Base-by-base conservation (phyloP, 257 asterid genomes). In the Nicotiana noctiflora region DNA sequence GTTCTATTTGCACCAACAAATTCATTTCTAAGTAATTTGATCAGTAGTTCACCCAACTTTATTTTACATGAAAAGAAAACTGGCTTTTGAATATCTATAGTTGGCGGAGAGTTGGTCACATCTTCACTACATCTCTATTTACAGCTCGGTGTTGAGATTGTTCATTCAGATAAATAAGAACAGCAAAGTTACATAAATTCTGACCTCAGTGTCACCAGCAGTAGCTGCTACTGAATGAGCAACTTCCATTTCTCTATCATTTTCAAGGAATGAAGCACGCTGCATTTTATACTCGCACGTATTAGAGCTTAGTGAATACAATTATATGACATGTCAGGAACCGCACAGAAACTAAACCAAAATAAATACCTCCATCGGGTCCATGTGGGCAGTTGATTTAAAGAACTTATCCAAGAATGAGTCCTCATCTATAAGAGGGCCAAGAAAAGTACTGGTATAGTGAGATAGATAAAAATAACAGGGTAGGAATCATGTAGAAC, bases 181-280 rank as follows among this genome's bases (percentile, higher is more conserved):
- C 56, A 14, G 56, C 18, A 51, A 51, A 46, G 21, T 14, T 17
- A 72, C 23, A 12, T 25, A 29, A 82, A 59, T 77, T 59, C 92
- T 88, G 70, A 93, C 98, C 96, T 93, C 93, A 62, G 99, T 95
- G 13, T 93, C 99, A 60, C 99, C 99, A 62, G 89, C 97, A 81
- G 88, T 83, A 81, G 97, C 99, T 61, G 98, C 99, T 79, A 95
- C 95, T 56, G 98, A 90, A 88, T 93, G 98, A 78, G 96, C 98
- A 87, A 83, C 96, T 87, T 95, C 99, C 97, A 95, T 91, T 86
- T 93, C 99, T 51, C 87, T 84, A 86, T 95, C 99, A 83, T 86
- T 89, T 84, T 91, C 97, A 25, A 93, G 97, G 85, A 88, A 95
- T 83, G 82, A 81, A 13, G 99, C 99, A 68, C 99, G 95, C 98